Evolutionary conservation across 805 yeast species (phyloP).

Genomic region (Wickerhamomyces alni): DNA sequence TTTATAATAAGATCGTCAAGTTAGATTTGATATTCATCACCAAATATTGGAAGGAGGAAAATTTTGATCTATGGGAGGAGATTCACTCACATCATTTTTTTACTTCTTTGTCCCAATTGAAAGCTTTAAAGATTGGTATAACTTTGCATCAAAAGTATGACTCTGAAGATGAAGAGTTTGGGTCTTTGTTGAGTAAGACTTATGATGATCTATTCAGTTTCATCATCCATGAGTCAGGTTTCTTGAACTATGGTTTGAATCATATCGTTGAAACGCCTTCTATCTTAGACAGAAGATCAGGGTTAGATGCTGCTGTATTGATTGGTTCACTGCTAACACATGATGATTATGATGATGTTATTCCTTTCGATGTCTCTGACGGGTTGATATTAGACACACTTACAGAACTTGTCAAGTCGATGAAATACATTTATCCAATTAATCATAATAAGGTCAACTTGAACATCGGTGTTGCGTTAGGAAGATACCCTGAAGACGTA

Average conservation of each 20-base stretch:
- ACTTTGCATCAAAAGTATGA: constrained; percentile 28
- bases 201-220: constrained; percentile 21
- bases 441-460: constrained; percentile 45
- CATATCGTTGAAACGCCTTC: constrained; percentile 69
- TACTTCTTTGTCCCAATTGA: constrained; percentile 68
- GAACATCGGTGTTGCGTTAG: constrained; percentile 57
- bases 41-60: constrained; percentile 51
- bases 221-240: constrained; percentile 27
- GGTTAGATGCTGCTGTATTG: constrained; percentile 75
- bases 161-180: constrained; percentile 23
- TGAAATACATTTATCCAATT: constrained; percentile 73
- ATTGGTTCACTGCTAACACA: constrained; percentile 37
- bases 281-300: constrained; percentile 44
- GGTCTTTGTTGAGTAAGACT: constrained; percentile 14
- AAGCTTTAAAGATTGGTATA: constrained; percentile 58
- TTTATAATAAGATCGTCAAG: constrained; percentile 49
- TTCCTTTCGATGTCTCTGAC: constrained; percentile 63
- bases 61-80: constrained; percentile 97
- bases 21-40: constrained; percentile 66
- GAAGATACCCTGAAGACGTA: constrained; percentile 89
- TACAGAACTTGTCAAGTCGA: constrained; percentile 53
- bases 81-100: constrained; percentile 69
- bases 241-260: constrained; percentile 34
- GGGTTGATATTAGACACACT: constrained; percentile 57
- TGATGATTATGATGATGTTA: constrained; percentile 37